A percentile compares a stretch with the other conserved stretches of the same genome.
Conservation (phyloP, 2,329 filamentous ascomycete species). For the Aureobasidium uvarum region DNA sequence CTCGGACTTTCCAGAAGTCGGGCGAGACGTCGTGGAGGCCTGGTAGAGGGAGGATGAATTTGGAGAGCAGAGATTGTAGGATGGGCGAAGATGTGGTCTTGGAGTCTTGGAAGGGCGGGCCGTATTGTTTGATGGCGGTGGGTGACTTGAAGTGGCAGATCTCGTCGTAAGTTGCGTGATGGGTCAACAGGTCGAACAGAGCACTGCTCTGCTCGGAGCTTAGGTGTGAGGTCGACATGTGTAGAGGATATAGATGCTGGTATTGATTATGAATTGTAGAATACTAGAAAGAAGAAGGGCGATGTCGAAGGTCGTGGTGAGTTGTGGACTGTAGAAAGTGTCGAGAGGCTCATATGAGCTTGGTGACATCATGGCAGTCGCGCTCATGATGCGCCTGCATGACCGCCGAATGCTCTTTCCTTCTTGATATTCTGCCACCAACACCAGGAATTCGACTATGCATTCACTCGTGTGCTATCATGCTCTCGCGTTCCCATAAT, state of each 20-base stretch:
- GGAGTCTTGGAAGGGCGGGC: constrained; percentile 62
- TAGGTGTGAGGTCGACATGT: constrained; percentile 20
- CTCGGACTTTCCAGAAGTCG: constrained; percentile 64
- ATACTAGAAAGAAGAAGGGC: background rate
- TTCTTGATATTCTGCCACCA: background rate
- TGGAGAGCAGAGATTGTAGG: constrained; percentile 65
- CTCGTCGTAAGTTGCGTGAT: constrained; percentile 60
- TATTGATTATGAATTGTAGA: background rate
- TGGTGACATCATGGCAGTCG: constrained; percentile 7
- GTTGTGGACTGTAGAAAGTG: background rate
- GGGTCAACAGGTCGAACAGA: constrained; percentile 55
- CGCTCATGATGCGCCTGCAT: constrained; percentile 6
- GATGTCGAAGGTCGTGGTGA: background rate
- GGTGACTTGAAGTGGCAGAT: constrained; percentile 69
- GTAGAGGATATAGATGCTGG: background rate
- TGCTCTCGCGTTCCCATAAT: background rate
- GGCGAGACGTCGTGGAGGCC: constrained; percentile 61
- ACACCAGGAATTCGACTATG: background rate
- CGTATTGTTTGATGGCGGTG: constrained; percentile 63
- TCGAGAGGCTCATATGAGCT: background rate
- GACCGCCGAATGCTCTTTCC: constrained; percentile 7
- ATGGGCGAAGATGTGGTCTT: constrained; percentile 58
- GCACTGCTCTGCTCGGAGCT: constrained; percentile 48
- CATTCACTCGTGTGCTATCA: background rate
- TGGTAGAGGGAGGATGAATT: constrained; percentile 64